Conservation (phyloP, 805 yeast species). For the Sugiyamaella americana region DNA sequence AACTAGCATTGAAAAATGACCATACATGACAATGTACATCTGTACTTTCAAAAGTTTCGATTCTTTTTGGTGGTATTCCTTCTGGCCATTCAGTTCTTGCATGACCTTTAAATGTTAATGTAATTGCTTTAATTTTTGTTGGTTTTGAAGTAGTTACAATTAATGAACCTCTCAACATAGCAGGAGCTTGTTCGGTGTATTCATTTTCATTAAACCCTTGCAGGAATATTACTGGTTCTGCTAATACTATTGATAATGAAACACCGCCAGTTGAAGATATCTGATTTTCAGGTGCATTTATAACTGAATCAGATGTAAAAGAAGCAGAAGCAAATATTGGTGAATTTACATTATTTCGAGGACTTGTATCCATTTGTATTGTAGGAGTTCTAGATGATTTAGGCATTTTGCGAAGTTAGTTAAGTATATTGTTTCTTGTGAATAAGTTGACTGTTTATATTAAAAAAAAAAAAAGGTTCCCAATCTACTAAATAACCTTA, state of each 20-base stretch:
- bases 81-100: slow-evolving; percentile 92
- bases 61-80: slow-evolving; percentile 88
- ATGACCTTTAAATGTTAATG: slow-evolving; percentile 57
- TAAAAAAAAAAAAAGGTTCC: too few relatives aligned
- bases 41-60: slow-evolving; percentile 56
- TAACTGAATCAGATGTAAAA: slow-evolving; percentile 14
- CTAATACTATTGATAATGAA: slow-evolving; percentile 65
- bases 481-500: too few relatives aligned
- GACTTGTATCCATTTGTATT: not conserved
- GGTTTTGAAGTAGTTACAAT: slow-evolving; percentile 65
- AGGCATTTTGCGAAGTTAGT: too few relatives aligned
- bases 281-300: slow-evolving; percentile 37
- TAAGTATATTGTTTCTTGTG: too few relatives aligned
- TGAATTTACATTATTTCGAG: slow-evolving; percentile 6
- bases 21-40: slow-evolving; percentile 75
- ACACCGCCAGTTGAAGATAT: slow-evolving; percentile 55
- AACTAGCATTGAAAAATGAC: slow-evolving; percentile 65
- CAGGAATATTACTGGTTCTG: slow-evolving; percentile 73
- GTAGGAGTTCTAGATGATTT: not conserved
- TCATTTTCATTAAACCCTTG: slow-evolving; percentile 75
- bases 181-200: slow-evolving; percentile 25
- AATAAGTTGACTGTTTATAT: too few relatives aligned
- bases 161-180: slow-evolving; percentile 72
- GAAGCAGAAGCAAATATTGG: slow-evolving; percentile 15
- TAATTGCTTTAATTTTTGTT: slow-evolving; percentile 58